Evolutionary conservation across 371 early-diverging fungal species (phyloP), one percentile per base, ranked within the genome.

Genomic region (Spraguea lophii): DNA sequence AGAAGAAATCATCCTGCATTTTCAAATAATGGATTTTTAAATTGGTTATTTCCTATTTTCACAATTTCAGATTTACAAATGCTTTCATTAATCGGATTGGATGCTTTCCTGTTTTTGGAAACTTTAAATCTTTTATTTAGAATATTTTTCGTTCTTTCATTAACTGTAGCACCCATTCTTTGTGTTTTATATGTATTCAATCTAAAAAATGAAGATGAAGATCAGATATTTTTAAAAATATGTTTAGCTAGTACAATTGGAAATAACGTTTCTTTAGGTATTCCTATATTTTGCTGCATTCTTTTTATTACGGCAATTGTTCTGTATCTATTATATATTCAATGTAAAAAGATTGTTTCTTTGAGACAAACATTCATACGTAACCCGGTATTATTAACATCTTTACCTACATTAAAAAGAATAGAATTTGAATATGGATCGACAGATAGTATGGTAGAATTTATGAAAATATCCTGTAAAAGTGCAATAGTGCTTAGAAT

Each of bases 101-200:
- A 72, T 51, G 59, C 63, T 20, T 72, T 69, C 54, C 62, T 72
- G 65, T 61, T 72, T 36, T 46, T 67, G n/a, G 66, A 69, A 39
- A 65, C 66, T 2, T 23, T 69, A 9, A 72, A 67, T 54, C 45
- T 72, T 3, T 48, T 72, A 0, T 59, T 54, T 24, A 62, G 60
- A 36, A 34, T 56, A 1, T 13, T 50, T 9, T 26, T 6, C 12
- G 23, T 66, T 20, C 44, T 69, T 12, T 51, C 57, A 12, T 17
- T 69, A 21, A 25, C 46, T 10, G 32, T 60, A 2, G n/a, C 59
- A 12, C 68, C 66, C 0, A n/a, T 49, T 9, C 46, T 69, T 23
- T 56, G 64, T 19, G 37, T 39, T 27, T 49, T 59, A 34, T 68
- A 57, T 38, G 57, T 22, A 27, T 43, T 45, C 41, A 49, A 44